phyloP scores from a whole-genome alignment of 2,329 filamentous ascomycete species.

The Ceratocystis variospora region DNA sequence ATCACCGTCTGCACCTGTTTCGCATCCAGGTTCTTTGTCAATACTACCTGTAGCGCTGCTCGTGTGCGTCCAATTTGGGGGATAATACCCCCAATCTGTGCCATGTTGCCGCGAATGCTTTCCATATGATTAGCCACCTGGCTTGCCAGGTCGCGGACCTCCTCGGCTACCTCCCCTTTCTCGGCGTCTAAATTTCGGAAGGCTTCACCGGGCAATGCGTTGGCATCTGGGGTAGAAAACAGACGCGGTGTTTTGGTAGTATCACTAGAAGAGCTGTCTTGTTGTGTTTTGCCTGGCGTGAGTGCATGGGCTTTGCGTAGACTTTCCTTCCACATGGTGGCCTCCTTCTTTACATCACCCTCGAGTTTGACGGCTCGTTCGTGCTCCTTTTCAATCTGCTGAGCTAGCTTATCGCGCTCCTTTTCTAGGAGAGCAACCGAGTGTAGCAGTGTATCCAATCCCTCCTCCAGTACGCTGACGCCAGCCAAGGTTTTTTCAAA shows the following conservation, averaged over 20 bases:
- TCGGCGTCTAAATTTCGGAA: conserved; percentile 34
- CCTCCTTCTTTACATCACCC: conserved; percentile 42
- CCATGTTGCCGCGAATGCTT: conserved; percentile 40
- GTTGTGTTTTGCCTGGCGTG: neutral
- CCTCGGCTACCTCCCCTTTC: conserved; percentile 20
- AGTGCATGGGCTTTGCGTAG: conserved; percentile 30
- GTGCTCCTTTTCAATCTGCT: conserved; percentile 42
- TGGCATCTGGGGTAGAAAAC: neutral
- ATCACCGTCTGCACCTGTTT: conserved; percentile 37
- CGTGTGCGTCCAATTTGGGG: conserved; percentile 36
- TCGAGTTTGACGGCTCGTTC: conserved; percentile 37
- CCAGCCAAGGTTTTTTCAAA: conserved; percentile 51
- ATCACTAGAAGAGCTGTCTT: neutral
- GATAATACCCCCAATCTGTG: conserved; percentile 39
- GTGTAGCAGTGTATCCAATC: conserved; percentile 49
- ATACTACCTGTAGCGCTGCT: conserved; percentile 36
- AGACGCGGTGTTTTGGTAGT: neutral
- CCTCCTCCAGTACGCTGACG: conserved; percentile 41
- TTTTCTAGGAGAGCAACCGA: conserved; percentile 45
- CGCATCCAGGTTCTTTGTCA: conserved; percentile 34
- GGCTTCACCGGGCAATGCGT: neutral
- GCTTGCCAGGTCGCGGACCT: conserved; percentile 11
- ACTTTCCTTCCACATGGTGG: conserved; percentile 36
- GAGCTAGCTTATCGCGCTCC: conserved; percentile 45
- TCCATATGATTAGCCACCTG: conserved; percentile 44